Evolutionary conservation across 495 filamentous ascomycete species (phyloP).

Genomic region (Aspergillus asperescens): DNA sequence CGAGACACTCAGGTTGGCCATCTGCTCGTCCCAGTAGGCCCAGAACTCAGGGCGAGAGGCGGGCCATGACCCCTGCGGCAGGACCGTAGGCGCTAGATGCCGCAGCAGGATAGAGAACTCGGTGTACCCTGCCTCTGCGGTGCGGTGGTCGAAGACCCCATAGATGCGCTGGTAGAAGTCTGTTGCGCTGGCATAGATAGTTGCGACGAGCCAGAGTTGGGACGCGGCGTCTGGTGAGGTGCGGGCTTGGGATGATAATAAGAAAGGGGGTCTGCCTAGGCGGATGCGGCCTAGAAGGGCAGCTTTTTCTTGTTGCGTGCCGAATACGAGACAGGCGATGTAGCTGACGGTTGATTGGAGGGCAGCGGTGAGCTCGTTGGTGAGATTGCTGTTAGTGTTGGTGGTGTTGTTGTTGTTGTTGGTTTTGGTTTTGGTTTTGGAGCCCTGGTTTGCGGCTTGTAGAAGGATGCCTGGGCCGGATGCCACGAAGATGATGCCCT

Average conservation of each 20-base stretch:
- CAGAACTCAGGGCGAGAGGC: constrained; percentile 33
- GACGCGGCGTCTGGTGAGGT: constrained; percentile 21
- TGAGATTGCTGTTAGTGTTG: constrained; percentile 20
- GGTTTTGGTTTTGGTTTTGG: constrained; percentile 11
- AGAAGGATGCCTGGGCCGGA: constrained; percentile 36
- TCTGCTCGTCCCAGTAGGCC: constrained; percentile 39
- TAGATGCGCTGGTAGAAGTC: constrained; percentile 44
- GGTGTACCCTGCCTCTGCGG: constrained; percentile 32
- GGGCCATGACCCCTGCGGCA: constrained; percentile 32
- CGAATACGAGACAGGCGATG: constrained; percentile 38
- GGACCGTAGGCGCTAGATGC: constrained; percentile 15
- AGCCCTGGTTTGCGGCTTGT: constrained; percentile 39
- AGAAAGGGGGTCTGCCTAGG: constrained; percentile 24
- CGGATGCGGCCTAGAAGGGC: constrained; percentile 27
- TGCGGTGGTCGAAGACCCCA: constrained; percentile 32
- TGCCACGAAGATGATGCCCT: constrained; percentile 39
- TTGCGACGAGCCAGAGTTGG: constrained; percentile 37
- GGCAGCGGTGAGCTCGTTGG: constrained; percentile 30
- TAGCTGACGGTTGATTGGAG: constrained; percentile 35
- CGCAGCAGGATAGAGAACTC: constrained; percentile 34
- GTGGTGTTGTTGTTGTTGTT: constrained; percentile 8
- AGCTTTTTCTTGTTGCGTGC: constrained; percentile 31
- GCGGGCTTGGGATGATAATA: constrained; percentile 18
- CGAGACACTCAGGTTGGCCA: constrained; percentile 29
- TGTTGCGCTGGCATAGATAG: constrained; percentile 38